These are phyloP conservation scores for Thinopyrum elongatum DNA, from an alignment of 176 grass and related monocot species.

Conservation along the genomic window DNA sequence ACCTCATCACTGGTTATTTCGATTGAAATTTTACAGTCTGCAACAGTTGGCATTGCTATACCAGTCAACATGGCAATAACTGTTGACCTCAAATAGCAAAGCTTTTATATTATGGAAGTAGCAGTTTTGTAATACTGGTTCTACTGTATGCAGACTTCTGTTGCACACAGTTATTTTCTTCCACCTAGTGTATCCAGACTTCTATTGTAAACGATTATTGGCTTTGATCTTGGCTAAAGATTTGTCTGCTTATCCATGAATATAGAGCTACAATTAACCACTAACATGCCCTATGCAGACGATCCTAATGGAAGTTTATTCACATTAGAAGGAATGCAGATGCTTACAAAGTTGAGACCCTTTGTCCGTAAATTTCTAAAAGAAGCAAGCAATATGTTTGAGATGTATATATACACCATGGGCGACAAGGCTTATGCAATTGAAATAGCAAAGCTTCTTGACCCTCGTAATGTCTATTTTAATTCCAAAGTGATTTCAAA, in stretches of 20 bases:
- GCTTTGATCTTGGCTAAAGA: slow-evolving; percentile 12
- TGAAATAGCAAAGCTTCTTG: slow-evolving; percentile 91
- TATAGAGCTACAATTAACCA: background rate
- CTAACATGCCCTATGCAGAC: slow-evolving; percentile 52
- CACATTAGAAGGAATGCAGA: slow-evolving; percentile 60
- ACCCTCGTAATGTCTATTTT: slow-evolving; percentile 84
- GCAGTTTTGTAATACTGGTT: background rate
- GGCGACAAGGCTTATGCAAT: slow-evolving; percentile 82
- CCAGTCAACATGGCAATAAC: slow-evolving; percentile 1
- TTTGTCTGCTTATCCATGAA: slow-evolving; percentile 10
- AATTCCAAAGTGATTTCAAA: slow-evolving; percentile 86
- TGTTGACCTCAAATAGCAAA: background rate
- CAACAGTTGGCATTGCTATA: background rate
- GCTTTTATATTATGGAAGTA: slow-evolving; percentile 12
- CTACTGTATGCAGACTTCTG: background rate
- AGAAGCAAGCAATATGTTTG: slow-evolving; percentile 88
- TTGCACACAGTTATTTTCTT: slow-evolving; percentile 18
- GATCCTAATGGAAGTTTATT: slow-evolving; percentile 68
- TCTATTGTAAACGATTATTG: background rate
- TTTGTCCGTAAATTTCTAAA: slow-evolving; percentile 75
- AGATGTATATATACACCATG: slow-evolving; percentile 98
- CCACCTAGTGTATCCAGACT: background rate
- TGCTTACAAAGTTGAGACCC: slow-evolving; percentile 93
- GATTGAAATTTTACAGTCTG: background rate
- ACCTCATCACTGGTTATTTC: slow-evolving; percentile 5